Conservation (phyloP, 495 filamentous ascomycete genomes). For the Pyrenopolyporus hunteri region DNA sequence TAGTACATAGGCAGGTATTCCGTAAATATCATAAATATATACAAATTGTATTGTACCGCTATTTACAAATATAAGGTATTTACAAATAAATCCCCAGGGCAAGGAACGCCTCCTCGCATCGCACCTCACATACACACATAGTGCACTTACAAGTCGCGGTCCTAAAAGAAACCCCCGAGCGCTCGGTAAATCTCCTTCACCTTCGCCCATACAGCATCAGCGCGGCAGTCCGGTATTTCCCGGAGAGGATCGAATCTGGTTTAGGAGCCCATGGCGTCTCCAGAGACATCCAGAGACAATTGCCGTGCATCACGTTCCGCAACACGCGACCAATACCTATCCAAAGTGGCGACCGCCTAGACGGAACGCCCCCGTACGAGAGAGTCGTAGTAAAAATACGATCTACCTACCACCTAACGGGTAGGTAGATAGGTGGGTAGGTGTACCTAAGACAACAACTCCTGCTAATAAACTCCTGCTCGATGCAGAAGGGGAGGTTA, state of each 20-base stretch:
- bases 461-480: background rate
- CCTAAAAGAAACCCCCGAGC: constrained; percentile 28
- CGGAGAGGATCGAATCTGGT: constrained; percentile 10
- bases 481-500: background rate
- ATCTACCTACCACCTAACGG: too few relatives aligned
- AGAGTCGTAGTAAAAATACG: too few relatives aligned
- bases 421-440: constrained; percentile 16
- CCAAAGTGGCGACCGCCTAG: too few relatives aligned
- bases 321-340: constrained; percentile 5
- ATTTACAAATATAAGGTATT: too few relatives aligned
- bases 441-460: constrained; percentile 2
- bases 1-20: too few relatives aligned
- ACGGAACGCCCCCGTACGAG: too few relatives aligned
- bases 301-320: constrained; percentile 24
- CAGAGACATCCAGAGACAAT: constrained; percentile 2
- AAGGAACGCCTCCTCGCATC: too few relatives aligned
- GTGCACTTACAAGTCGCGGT: constrained; percentile 1
- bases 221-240: constrained; percentile 25
- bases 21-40: too few relatives aligned
- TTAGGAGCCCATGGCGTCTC: constrained; percentile 22
- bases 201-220: background rate
- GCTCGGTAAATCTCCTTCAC: background rate
- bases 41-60: too few relatives aligned
- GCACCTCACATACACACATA: too few relatives aligned
- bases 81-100: too few relatives aligned